Percentiles rank a stretch among this genome's conserved stretches.
Evolutionary conservation across 1,284 basidiomycete species (phyloP).

Genomic region (Chondrostereum purpureum): DNA sequence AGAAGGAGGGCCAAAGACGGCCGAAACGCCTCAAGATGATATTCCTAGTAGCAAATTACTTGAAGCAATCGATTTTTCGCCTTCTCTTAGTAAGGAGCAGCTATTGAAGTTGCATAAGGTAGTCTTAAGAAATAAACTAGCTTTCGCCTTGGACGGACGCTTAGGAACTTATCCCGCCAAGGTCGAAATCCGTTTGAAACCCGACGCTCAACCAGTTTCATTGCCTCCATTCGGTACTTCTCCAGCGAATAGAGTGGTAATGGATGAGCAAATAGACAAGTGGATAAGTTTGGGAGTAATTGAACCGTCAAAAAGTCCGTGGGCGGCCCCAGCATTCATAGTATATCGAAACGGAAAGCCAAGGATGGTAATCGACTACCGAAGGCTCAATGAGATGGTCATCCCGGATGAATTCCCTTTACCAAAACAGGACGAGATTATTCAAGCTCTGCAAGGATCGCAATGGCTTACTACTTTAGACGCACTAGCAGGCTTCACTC

Average conservation of each 20-base stretch:
- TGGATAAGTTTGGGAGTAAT: neutral
- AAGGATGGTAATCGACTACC: too few species aligned
- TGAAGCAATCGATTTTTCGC: conserved; percentile 12
- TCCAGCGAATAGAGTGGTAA: neutral
- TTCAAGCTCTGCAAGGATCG: conserved; percentile 18
- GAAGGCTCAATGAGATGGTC: conserved; percentile 17
- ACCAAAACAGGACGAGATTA: conserved; percentile 20
- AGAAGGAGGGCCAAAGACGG: too few species aligned
- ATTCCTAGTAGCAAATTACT: too few species aligned
- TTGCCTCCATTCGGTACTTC: conserved; percentile 15
- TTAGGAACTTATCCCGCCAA: conserved; percentile 17
- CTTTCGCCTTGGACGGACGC: conserved; percentile 20
- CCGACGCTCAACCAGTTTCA: conserved; percentile 16
- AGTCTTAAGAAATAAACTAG: conserved; percentile 9
- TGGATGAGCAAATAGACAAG: too few species aligned
- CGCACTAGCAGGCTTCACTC: conserved; percentile 24
- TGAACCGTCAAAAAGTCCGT: neutral
- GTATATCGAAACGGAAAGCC: too few species aligned
- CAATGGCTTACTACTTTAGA: conserved; percentile 22
- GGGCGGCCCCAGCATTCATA: too few species aligned
- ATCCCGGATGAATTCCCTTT: conserved; percentile 23
- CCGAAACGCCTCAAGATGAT: too few species aligned
- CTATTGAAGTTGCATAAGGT: conserved; percentile 10
- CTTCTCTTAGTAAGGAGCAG: conserved; percentile 10
- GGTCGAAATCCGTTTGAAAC: conserved; percentile 16